Conservation (phyloP, 257 asterid genomes). For the Jaltomata sinuosa region DNA sequence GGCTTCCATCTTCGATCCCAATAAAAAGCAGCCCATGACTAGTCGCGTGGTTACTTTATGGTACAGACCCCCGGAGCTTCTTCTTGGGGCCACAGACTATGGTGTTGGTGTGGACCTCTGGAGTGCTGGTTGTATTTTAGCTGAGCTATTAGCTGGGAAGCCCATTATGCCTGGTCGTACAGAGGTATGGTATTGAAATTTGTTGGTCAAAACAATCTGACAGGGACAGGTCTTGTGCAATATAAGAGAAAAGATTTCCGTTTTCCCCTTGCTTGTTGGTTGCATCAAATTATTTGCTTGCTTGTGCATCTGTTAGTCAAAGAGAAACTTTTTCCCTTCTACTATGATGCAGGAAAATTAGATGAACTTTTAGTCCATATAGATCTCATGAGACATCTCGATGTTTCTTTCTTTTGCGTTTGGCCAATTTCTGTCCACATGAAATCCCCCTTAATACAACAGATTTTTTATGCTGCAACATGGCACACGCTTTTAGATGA, state of each 20-base stretch:
- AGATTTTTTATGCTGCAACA: not conserved
- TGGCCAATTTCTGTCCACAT: not conserved
- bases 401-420: not conserved
- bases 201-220: not conserved
- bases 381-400: not conserved
- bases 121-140: slow-evolving; percentile 92
- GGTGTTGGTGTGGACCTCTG: slow-evolving; percentile 90
- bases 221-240: not conserved
- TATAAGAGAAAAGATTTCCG: not conserved
- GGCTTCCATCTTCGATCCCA: slow-evolving; percentile 72
- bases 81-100: slow-evolving; percentile 80
- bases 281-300: not conserved
- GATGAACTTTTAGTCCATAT: not conserved
- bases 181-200: slow-evolving; percentile 37
- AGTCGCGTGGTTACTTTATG: slow-evolving; percentile 88
- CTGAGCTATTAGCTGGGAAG: slow-evolving; percentile 78
- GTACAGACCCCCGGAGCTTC: slow-evolving; percentile 92
- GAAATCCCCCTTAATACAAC: not conserved
- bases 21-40: slow-evolving; percentile 75
- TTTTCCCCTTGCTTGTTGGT: not conserved
- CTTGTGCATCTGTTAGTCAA: not conserved
- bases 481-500: not conserved
- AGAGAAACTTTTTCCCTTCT: not conserved
- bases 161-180: slow-evolving; percentile 94
- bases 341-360: not conserved